phyloP scores from a whole-genome alignment of 164 flowering plant genomes.

The Brasenia schreberi region DNA sequence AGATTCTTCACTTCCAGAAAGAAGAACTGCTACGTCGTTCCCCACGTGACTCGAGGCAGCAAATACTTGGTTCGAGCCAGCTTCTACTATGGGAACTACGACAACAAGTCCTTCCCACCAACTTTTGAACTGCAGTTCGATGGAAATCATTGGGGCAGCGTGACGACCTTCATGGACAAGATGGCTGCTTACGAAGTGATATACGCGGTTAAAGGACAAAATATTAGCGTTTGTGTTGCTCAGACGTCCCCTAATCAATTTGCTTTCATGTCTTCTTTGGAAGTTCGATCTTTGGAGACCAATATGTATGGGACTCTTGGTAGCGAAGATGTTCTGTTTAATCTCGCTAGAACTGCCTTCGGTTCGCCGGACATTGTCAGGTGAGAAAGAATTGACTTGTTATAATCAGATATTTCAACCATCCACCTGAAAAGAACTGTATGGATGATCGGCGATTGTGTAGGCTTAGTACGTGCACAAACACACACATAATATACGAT shows the following conservation, averaged over 20 bases:
- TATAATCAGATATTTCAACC: too few species aligned
- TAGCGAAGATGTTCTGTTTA: neutral
- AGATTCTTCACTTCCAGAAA: conserved; percentile 19
- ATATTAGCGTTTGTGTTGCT: conserved; percentile 19
- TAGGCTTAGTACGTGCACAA: too few species aligned
- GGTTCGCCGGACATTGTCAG: neutral
- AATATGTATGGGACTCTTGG: conserved; percentile 10
- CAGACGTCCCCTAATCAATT: conserved; percentile 22
- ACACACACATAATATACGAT: too few species aligned
- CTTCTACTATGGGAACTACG: conserved; percentile 24
- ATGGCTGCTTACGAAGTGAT: conserved; percentile 7
- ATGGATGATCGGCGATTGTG: too few species aligned
- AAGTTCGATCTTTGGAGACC: conserved; percentile 18
- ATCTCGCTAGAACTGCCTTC: neutral
- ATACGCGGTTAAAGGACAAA: conserved; percentile 11
- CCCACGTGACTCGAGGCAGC: neutral
- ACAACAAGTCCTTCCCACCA: conserved; percentile 21
- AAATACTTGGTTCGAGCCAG: conserved; percentile 17
- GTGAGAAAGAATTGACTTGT: neutral
- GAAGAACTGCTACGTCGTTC: conserved; percentile 25
- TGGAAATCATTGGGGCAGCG: conserved; percentile 18
- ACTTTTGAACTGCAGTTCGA: conserved; percentile 24
- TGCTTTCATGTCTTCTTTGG: conserved; percentile 30
- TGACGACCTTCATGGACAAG: conserved; percentile 8
- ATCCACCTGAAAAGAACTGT: neutral